phyloP scores from a whole-genome alignment of 768 basidiomycete species.

The Lentinula sp. region DNA sequence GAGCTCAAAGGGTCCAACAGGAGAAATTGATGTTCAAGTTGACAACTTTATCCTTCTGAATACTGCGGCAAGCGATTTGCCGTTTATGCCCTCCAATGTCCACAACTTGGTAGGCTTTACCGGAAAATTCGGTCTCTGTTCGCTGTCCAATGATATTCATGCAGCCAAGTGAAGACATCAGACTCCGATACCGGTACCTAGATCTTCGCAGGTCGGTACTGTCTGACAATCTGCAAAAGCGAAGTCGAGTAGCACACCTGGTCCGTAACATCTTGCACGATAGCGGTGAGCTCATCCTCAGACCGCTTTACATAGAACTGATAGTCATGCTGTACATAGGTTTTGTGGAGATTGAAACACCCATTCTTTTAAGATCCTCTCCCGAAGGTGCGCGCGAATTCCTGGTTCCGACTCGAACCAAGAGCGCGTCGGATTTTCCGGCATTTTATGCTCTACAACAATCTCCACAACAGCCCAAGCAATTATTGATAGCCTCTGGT shows the following conservation, averaged over 20 bases:
- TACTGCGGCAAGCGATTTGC: conserved; percentile 61
- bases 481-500: conserved; percentile 86
- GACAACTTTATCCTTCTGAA: conserved; percentile 71
- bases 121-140: neutral
- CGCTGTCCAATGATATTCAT: conserved; percentile 1
- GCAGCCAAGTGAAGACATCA: conserved; percentile 81
- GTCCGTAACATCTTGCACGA: conserved; percentile 69
- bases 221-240: conserved; percentile 72
- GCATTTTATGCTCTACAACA: conserved; percentile 86
- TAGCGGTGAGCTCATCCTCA: conserved; percentile 43
- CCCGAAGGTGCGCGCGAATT: conserved; percentile 95
- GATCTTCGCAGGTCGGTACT: conserved; percentile 77
- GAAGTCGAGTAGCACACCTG: conserved; percentile 77
- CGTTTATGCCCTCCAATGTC: conserved; percentile 80
- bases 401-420: conserved; percentile 73
- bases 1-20: conserved; percentile 45
- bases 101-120: conserved; percentile 60
- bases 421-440: conserved; percentile 20
- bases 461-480: conserved; percentile 95
- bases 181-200: conserved; percentile 81
- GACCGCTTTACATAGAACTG: conserved; percentile 4
- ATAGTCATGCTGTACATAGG: conserved; percentile 35
- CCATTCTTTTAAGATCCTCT: conserved; percentile 82
- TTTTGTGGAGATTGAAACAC: conserved; percentile 93
- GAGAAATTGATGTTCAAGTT: conserved; percentile 78